Conservation (phyloP, 208 protist species). For the Trypanosomatidae sp. region DNA sequence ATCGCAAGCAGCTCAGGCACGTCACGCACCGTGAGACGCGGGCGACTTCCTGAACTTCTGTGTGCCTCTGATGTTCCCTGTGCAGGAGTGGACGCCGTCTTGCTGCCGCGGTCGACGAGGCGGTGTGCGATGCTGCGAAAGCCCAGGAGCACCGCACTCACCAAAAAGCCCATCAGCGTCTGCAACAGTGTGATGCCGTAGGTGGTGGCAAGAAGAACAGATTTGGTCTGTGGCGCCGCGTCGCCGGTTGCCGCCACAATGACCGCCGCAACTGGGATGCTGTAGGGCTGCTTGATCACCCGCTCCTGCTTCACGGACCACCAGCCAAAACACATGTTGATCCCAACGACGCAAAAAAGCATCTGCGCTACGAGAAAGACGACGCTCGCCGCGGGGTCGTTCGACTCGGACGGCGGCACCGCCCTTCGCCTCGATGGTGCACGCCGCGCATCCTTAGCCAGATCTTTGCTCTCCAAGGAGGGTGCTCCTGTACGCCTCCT, state of each 20-base stretch:
- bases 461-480: too few species aligned
- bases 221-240: constrained; percentile 1
- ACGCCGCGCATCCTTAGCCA: too few species aligned
- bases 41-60: neutral
- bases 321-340: constrained; percentile 80
- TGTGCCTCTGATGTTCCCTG: too few species aligned
- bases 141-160: constrained; percentile 16
- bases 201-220: constrained; percentile 16
- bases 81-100: neutral
- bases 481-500: too few species aligned
- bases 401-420: neutral
- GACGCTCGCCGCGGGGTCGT: neutral
- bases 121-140: neutral
- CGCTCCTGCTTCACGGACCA: constrained; percentile 88
- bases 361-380: constrained; percentile 53
- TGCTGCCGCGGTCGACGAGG: too few species aligned
- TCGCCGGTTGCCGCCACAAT: neutral
- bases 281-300: constrained; percentile 69
- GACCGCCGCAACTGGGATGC: neutral
- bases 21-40: too few species aligned
- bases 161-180: constrained; percentile 17
- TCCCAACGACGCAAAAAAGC: constrained; percentile 61
- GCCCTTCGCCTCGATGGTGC: too few species aligned
- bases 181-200: constrained; percentile 33
- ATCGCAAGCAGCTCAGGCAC: constrained; percentile 39